Base-by-base conservation (phyloP, 2,329 filamentous ascomycete species). In the Fusarium nodosum region DNA sequence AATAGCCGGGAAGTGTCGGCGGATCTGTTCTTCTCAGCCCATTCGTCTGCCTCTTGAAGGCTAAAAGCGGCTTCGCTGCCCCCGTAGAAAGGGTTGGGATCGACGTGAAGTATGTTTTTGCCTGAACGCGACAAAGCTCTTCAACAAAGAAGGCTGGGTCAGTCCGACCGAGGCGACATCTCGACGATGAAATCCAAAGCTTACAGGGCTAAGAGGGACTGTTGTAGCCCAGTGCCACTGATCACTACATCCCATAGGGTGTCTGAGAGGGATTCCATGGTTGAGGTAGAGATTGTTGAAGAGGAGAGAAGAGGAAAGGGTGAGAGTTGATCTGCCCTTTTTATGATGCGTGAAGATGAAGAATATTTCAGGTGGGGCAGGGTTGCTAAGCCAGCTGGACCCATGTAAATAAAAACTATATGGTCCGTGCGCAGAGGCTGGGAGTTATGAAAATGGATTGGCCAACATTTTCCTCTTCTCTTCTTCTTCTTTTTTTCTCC, bases 121-220 rank as follows among this genome's bases (percentile, higher is more conserved):
- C 90, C 91, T 67, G 94, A 97, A 77, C 94, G 91, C 72, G 95
- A 98, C 74, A 98, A 87, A 75, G 95, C 92, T 86, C 95, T 98
- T 86, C 78, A 64, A 69, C 69, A 72, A 60, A 64, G 62, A 69
- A 63, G 69, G 58, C 68, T 74, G 68, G 64, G 75, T 78, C 75
- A 78, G 78, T 76, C 75, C 77, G 73, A 73, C 69, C 60, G 75
- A 75, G 75, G 66, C 64, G 65, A 62, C 44, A 54, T 73, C 71
- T 74, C 69, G 67, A 73, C 75, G 63, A 76, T 77, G 75, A 69
- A 76, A 77, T 76, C 73, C 70, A 74, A 73, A 77, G 76, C 86
- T 86, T 84, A 94, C 92, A 94, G 84, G 79, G 91, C 92, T 78
- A 95, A 86, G 73, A 95, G 87, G 69, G 92, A 93, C 83, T 94